Base-by-base conservation (phyloP, 768 basidiomycete genomes). In the Imleria badia region DNA sequence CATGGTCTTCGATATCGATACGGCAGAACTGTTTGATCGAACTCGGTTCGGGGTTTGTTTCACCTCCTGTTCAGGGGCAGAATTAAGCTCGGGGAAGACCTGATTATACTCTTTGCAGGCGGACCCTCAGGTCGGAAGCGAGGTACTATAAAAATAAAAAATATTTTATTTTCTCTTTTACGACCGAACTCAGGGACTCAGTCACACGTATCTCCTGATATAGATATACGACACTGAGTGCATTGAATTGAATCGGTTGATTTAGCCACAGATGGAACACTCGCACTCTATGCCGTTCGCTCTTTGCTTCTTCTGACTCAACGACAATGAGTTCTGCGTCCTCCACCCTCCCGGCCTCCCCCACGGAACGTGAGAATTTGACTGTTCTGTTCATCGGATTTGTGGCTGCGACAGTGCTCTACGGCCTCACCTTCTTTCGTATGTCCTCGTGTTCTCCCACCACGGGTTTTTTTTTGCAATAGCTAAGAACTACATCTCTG, bases 361-460 rank as follows among this genome's bases (percentile, higher is more conserved):
- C 51, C 5, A 46, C 54, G 26, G 70, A 67, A 52, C 17, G 58
- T 9, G 64, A 69, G 52, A 73, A 66, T 14, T 43, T 71, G 29
- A 47, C 56, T 22, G 51, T 59, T 19, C 48, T 71, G 35, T 71
- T 70, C 45, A 6, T 64, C 22, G 70, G 71, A 6, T 71, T 71
- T 41, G 59, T 66, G 11, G 51, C 53, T 7, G 52, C 70, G 6
- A 64, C 61, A 3, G 53, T 68, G 1, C 53, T 71, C 14, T 73
- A 71, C n/a, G 71, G 70, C 31, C 58, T 71, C 34, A 71, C 71
- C 26, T 72, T 71, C 51, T 71, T 71, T 56, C 71, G 69, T 66
- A 47, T 8, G 69, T 61, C 20, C n/a, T 43, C 5, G 17, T 26
- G 26, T 26, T 26, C 26, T 26, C 26, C 26, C 13, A 17, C 3